These are phyloP conservation scores for Brassica napus DNA, from an alignment of 345 rosid species.

Conservation along the genomic window Da-Ae NC_063440.1:16523001-16523500, in stretches of 20 bases:
- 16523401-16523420: slow-evolving; percentile 86
- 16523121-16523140: slow-evolving; percentile 11
- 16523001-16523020: background rate
- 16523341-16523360: slow-evolving; percentile 91
- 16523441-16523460: background rate
- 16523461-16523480: background rate
- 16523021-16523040: background rate
- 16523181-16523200: slow-evolving; percentile 79
- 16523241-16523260: slow-evolving; percentile 71
- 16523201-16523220: slow-evolving; percentile 71
- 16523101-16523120: slow-evolving; percentile 5
- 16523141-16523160: slow-evolving; percentile 8
- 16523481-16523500: slow-evolving; percentile 14
- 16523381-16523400: slow-evolving; percentile 85
- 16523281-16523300: background rate
- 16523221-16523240: slow-evolving; percentile 76
- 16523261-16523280: background rate
- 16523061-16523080: slow-evolving; percentile 8
- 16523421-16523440: background rate
- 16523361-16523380: slow-evolving; percentile 98
- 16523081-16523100: slow-evolving; percentile 34
- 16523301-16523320: background rate
- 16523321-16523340: slow-evolving; percentile 27
- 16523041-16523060: background rate
- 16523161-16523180: slow-evolving; percentile 77